Base-by-base conservation (phyloP, 2,329 filamentous ascomycete species). In the Calonectria henricotiae region DNA sequence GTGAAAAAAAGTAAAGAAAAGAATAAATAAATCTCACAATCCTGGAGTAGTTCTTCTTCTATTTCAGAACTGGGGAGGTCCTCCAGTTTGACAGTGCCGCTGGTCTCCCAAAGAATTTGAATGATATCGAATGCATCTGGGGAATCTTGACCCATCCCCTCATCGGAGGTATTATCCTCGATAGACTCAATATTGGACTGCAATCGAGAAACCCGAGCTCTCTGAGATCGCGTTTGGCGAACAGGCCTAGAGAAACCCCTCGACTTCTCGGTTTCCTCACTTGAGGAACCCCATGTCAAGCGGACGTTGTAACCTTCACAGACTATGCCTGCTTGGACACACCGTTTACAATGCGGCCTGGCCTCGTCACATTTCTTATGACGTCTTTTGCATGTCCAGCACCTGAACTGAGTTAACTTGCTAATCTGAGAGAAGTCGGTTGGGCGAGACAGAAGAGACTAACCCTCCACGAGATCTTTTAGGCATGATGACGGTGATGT, bases 401-500 rank as follows among this genome's bases (percentile, higher is more conserved):
- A 58, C 23, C 51, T 58, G 20, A 7, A 25, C 1, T 39, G 2
- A 15, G 51, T 58, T 25, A 58, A 15, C 35, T 9, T 37, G n/a
- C 13, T 39, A 37, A 58, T 8, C 25, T 20, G 20, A 20, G n/a
- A 1, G 20, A 25, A 27, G 12, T 25, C 13, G 20, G 1, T 5
- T 23, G 32, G 12, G 11, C 27, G 7, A 5, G 47, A 25, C 15
- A 13, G 8, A 9, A 35, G 35, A 4, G 9, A 58, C 51, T 9
- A 4, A 58, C 51, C 51, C 51, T 58, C 32, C 51, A 25, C 51
- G 51, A 58, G 51, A 58, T 23, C 51, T n/a, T 17, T 39, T 37
- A 20, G 39, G 20, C 51, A 58, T 58, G 51, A 15, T 15, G 35
- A 30, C 7, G 23, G 51, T n/a, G 20, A 25, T 15, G 7, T 20